These are phyloP conservation scores for Ustulina deusta DNA, from an alignment of 2,329 filamentous ascomycete species.

Conservation along the genomic window DNA sequence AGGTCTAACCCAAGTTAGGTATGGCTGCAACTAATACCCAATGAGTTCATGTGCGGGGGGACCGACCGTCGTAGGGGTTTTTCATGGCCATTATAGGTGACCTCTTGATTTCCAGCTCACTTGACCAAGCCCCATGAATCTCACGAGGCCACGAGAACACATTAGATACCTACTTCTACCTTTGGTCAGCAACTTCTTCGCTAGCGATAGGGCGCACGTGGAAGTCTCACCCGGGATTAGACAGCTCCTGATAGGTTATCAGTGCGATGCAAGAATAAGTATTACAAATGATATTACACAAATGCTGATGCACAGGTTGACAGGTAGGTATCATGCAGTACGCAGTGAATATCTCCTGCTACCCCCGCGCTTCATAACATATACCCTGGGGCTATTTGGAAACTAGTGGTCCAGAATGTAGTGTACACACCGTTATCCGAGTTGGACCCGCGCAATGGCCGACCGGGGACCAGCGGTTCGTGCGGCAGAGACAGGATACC, in stretches of 20 bases:
- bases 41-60: too few species aligned
- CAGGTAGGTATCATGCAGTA: slow-evolving; percentile 1
- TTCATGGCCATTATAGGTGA: too few species aligned
- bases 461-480: slow-evolving; percentile 11
- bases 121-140: not conserved
- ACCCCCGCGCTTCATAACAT: slow-evolving; percentile 26
- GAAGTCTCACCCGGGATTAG: not conserved
- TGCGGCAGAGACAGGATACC: slow-evolving; percentile 16
- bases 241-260: slow-evolving; percentile 11
- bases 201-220: not conserved
- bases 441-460: slow-evolving; percentile 18
- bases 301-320: slow-evolving; percentile 4
- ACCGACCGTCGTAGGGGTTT: too few species aligned
- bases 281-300: slow-evolving; percentile 17
- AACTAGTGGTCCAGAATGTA: slow-evolving; percentile 2
- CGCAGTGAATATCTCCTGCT: not conserved
- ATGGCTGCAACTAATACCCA: too few species aligned
- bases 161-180: not conserved
- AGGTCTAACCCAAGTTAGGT: too few species aligned
- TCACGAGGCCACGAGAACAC: not conserved
- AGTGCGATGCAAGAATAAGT: not conserved
- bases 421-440: not conserved
- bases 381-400: not conserved
- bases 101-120: too few species aligned
- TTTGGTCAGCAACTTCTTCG: not conserved